Evolutionary conservation across 129 eudicot species (phyloP).

Genomic region (Ambrosia trifida): DNA sequence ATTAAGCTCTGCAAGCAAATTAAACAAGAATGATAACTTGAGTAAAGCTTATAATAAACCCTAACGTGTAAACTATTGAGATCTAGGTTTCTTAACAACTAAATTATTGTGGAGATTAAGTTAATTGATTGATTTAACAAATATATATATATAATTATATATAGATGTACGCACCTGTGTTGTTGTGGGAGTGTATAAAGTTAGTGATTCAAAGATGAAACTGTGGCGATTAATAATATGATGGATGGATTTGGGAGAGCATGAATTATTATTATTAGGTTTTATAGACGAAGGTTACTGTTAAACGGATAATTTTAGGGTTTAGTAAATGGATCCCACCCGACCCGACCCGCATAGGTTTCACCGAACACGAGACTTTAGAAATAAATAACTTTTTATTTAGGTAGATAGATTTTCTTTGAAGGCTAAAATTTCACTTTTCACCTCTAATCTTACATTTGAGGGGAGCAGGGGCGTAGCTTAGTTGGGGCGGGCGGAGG

Average conservation of each 20-base stretch:
- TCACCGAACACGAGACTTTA: not conserved
- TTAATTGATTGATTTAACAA: constrained; percentile 9
- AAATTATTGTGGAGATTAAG: constrained; percentile 15
- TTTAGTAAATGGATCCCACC: constrained; percentile 14
- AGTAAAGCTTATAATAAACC: not conserved
- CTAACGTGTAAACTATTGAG: constrained; percentile 14
- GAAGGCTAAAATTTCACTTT: too few species aligned
- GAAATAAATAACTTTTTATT: too few species aligned
- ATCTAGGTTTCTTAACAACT: constrained; percentile 17
- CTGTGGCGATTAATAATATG: constrained; percentile 18
- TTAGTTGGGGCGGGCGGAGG: too few species aligned
- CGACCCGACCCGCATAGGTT: constrained; percentile 21
- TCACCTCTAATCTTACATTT: too few species aligned
- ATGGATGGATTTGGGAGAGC: constrained; percentile 27
- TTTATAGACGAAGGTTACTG: constrained; percentile 25
- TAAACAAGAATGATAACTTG: not conserved
- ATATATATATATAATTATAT: not conserved
- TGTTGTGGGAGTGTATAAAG: constrained; percentile 10
- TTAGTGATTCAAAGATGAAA: constrained; percentile 26
- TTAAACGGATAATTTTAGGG: constrained; percentile 18
- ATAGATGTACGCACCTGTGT: constrained; percentile 16
- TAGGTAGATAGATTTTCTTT: too few species aligned
- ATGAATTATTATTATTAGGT: constrained; percentile 20
- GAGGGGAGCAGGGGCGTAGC: too few species aligned
- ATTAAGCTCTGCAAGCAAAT: constrained; percentile 40